Evolutionary conservation across 192 early-diverging fungal genomes (phyloP).

Genomic region (Backusella circina): DNA sequence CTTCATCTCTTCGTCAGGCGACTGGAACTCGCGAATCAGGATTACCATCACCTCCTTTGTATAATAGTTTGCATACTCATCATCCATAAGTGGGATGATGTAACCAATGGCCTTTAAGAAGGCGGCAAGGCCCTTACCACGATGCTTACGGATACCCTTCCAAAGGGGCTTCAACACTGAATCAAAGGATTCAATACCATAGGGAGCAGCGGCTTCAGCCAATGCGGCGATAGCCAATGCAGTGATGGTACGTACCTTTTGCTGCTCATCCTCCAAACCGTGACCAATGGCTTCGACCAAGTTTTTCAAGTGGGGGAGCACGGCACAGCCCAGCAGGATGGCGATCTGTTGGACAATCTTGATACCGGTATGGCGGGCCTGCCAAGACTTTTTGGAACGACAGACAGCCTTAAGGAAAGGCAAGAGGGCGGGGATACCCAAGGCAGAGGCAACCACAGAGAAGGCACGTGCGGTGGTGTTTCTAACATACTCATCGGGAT

Average conservation of each 20-base stretch:
- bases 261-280: constrained; percentile 94
- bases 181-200: constrained; percentile 98
- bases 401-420: constrained; percentile 98
- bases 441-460: constrained; percentile 93
- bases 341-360: constrained; percentile 98
- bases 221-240: constrained; percentile 92
- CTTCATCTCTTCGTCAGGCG: constrained; percentile 98
- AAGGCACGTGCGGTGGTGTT: constrained; percentile 98
- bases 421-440: constrained; percentile 90
- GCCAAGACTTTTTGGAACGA: constrained; percentile 93
- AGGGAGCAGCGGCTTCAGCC: constrained; percentile 95
- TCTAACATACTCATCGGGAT: constrained; percentile 95
- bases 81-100: constrained; percentile 97
- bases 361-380: constrained; percentile 97
- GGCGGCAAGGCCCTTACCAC: constrained; percentile 93
- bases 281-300: constrained; percentile 90
- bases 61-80: constrained; percentile 91
- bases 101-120: constrained; percentile 99
- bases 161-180: constrained; percentile 85
- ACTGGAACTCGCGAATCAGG: constrained; percentile 93
- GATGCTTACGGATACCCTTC: constrained; percentile 91
- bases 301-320: constrained; percentile 90
- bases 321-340: constrained; percentile 88
- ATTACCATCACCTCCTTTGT: constrained; percentile 93
- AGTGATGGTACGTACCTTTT: constrained; percentile 93